Evolutionary conservation across 2,329 filamentous ascomycete species (phyloP), one percentile per base, ranked within the genome.

Genomic region (Colletotrichum higginsianum): DNA sequence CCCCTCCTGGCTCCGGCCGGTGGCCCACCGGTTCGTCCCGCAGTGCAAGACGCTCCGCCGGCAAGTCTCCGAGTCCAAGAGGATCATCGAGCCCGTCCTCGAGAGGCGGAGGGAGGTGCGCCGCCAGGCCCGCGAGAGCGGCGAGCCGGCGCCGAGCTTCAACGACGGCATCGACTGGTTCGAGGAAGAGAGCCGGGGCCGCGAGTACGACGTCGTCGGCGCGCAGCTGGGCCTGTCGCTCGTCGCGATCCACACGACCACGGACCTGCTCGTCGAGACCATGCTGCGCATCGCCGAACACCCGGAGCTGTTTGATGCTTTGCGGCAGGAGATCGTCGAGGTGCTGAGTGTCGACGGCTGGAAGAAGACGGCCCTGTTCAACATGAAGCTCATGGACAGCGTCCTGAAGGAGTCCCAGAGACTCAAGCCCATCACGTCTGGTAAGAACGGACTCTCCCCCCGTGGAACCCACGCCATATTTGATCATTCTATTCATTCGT

Each of bases 171-270:
- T 86, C 30, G 83, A 83, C 26, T 87, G 84, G 84, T 81, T 85
- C 69, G 79, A 84, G 38, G 68, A 68, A 4, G 73, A 79, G 16
- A 77, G 81, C 4, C 77, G 78, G 83, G 86, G 89, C n/a, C 86
- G 86, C 63, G 91, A 83, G 9, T 96, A 94, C 78, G 88, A 95
- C 79, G 82, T 86, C 0, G 84, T 91, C 16, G 82, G 80, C 12
- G 94, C 93, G 44, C 94, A 97, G 78, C 86, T 94, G 40, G 87
- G 98, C 4, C 95, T 96, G 0, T 89, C 93, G 50, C 92, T 94
- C 52, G 82, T 80, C 1, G 82, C 83, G 4, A 82, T 85, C 18
- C 83, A 86, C 73, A 85, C 82, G 4, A 84, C 84, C 0, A 81
- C 81, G 0, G 80, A 84, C 55, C 65, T 79, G 7, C 50, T 81